These are phyloP conservation scores for Trichoderma oligosporum DNA, from an alignment of 2,329 filamentous ascomycete genomes.

Conservation along the genomic window DNA sequence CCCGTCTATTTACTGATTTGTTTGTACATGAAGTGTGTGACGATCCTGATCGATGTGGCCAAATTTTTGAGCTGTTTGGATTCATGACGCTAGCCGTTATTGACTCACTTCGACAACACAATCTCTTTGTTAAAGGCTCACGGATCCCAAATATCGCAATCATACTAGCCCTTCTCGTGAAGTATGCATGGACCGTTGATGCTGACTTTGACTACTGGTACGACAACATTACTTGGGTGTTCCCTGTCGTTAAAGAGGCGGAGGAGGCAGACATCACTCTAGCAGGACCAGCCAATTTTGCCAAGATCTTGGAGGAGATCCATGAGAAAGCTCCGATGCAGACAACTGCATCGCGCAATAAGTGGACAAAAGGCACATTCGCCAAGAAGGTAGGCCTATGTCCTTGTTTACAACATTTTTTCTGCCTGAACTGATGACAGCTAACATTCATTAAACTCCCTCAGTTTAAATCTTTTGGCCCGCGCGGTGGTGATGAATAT, in stretches of 20 bases:
- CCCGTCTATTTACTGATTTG: neutral
- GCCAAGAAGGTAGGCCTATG: neutral
- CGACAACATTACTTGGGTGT: neutral
- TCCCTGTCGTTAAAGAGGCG: neutral
- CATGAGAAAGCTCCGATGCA: neutral
- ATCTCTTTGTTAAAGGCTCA: conserved; percentile 21
- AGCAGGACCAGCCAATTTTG: neutral
- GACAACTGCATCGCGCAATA: neutral
- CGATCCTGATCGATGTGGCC: neutral
- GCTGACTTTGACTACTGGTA: conserved; percentile 18
- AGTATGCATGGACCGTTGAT: conserved; percentile 14
- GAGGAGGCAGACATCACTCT: neutral
- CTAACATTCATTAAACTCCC: too few species aligned
- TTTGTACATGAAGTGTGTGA: conserved; percentile 7
- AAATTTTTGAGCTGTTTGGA: conserved; percentile 21
- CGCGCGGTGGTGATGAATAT: neutral
- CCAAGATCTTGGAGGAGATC: neutral
- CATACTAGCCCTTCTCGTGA: conserved; percentile 19
- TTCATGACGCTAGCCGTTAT: conserved; percentile 20
- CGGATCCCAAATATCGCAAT: conserved; percentile 23
- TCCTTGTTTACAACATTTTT: conserved; percentile 3
- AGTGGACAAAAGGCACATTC: neutral
- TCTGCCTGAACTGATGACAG: too few species aligned
- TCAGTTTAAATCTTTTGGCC: conserved; percentile 1
- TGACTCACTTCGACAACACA: conserved; percentile 20